Evolutionary conservation across 257 asterid genomes (phyloP).

Genomic region (Penstemon newberryi): DNA sequence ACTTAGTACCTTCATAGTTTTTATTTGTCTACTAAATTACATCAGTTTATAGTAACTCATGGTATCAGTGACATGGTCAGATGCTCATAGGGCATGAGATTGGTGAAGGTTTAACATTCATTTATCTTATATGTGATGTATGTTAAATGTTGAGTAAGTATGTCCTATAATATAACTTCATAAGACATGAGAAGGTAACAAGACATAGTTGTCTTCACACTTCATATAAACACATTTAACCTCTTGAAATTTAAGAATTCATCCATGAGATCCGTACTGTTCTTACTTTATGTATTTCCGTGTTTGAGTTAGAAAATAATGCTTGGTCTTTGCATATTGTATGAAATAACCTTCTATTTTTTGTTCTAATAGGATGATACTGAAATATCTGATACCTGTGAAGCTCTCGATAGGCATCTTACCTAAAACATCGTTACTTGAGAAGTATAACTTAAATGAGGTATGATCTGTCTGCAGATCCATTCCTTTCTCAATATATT

Average conservation of each 20-base stretch:
- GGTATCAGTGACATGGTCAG: background rate
- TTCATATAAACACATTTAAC: background rate
- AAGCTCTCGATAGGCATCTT: slow-evolving; percentile 89
- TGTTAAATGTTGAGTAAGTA: background rate
- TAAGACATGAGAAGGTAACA: background rate
- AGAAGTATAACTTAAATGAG: slow-evolving; percentile 79
- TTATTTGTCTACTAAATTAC: slow-evolving; percentile 11
- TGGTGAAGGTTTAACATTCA: background rate
- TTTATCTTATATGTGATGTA: background rate
- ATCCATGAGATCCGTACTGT: background rate
- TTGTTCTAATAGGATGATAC: slow-evolving; percentile 71
- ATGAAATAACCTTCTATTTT: slow-evolving; percentile 24
- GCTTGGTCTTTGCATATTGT: slow-evolving; percentile 2
- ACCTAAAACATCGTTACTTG: slow-evolving; percentile 59
- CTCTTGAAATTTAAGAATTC: slow-evolving; percentile 1
- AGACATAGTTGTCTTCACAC: background rate
- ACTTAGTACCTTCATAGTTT: background rate
- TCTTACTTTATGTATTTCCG: background rate
- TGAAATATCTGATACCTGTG: slow-evolving; percentile 88
- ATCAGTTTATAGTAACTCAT: background rate
- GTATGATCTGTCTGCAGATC: slow-evolving; percentile 40
- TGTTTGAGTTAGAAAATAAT: slow-evolving; percentile 17
- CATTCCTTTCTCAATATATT: background rate
- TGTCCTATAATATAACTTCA: background rate
- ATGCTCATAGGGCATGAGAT: background rate